These are phyloP conservation scores for Trichosanthes cucumerina DNA, from an alignment of 306 rosid species.

Conservation along the genomic window DNA sequence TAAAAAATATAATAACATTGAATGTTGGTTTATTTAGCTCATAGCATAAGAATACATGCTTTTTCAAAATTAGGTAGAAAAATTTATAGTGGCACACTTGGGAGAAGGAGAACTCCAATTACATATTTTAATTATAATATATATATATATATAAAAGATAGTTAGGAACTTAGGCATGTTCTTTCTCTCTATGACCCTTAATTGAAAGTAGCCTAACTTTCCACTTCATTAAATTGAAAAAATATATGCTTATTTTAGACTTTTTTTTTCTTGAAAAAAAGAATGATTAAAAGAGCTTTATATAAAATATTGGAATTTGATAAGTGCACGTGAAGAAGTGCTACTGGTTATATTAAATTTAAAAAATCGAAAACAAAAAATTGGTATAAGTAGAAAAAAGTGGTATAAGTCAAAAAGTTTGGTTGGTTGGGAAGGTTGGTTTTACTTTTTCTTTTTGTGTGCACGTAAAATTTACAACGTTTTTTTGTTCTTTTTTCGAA, in stretches of 20 bases:
- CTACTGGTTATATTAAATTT: not conserved
- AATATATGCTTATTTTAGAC: not conserved
- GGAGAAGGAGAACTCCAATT: not conserved
- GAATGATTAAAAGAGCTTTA: not conserved
- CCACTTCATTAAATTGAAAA: not conserved
- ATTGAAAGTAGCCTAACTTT: constrained; percentile 2
- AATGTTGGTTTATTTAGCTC: not conserved
- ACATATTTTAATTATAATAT: not conserved
- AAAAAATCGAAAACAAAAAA: not conserved
- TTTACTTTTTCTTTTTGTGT: not conserved
- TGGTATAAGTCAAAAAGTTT: not conserved
- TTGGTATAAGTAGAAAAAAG: not conserved
- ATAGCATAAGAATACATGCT: not conserved
- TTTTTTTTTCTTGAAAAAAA: not conserved
- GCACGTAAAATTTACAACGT: not conserved
- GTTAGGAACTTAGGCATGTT: not conserved
- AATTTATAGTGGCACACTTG: not conserved
- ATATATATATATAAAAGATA: not conserved
- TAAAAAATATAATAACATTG: too few species aligned
- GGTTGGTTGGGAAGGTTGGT: not conserved
- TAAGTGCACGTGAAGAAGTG: not conserved
- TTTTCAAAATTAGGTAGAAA: not conserved
- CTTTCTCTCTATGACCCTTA: not conserved
- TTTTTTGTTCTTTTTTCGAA: not conserved
- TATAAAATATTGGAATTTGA: not conserved